Evolutionary conservation across 805 yeast species (phyloP), one percentile per base, ranked within the genome.

Genomic region (Kluyveromyces wickerhamii): DNA sequence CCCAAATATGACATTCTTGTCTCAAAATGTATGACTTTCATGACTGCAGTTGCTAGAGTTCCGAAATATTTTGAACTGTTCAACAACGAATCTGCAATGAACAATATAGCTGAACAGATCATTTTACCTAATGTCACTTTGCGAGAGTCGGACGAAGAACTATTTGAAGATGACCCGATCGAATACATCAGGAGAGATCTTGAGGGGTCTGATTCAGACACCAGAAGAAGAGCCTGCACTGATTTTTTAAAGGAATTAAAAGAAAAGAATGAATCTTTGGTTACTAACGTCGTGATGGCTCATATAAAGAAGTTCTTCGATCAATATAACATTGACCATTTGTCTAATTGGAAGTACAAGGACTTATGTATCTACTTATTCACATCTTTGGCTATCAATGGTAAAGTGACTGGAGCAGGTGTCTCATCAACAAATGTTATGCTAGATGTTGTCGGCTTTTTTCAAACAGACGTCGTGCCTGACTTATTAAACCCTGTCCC

Each of bases 101-200:
- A 76, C 44, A 87, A 82, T 52, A 72, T 92, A 32, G 74, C 88
- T 4, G 84, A 81, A 49, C 79, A 82, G 47, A 81, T 92, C 43
- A 77, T 92, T 34, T 67, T 92, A 42, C 98, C 98, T 24, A 92
- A 92, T 56, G 77, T 88, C 47, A 72, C 78, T 8, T 69, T 92
- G 40, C 76, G 97, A 51, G 89, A 82, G 38, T 69, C 81, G 2
- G 99, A 92, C 54, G 86, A 85, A 50, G 98, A 94, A 58, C 59
- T 79, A 41, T 89, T 92, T 57, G 98, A 92, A 59, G 98, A 92
- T 60, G 98, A 92, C 54, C 98, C 98, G 23, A 80, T 92, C 36
- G 94, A 85, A 49, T 92, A 71, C 54, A 88, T 88, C 14, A 73
- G 97, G 51, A 72, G 95, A 41, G 98, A 92, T 58, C 66, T 94